Evolutionary conservation across 345 rosid species (phyloP), one percentile per base, ranked within the genome.

Genomic region (Pugionium dolabratum): DNA sequence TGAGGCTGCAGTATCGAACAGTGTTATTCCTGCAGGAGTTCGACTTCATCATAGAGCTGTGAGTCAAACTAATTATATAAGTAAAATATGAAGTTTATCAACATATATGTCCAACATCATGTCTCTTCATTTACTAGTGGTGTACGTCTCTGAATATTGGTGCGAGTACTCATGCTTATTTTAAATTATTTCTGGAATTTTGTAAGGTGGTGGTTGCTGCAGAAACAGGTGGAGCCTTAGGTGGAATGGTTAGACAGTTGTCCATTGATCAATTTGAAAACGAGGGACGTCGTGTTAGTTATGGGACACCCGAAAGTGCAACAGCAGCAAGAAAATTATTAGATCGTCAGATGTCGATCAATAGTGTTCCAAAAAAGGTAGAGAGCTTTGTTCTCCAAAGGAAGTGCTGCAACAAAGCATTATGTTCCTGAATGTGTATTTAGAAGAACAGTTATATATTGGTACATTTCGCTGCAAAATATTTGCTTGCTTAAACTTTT

Each of bases 191-290:
- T 43, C 44, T 77, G n/a, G 42, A 6, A 32, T 9, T 51, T 78
- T 79, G 83, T 66, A 11, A 66, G 96, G 96, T 89, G 28, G 93
- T 89, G 75, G 79, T 89, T 66, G 89, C 96, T 61, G 86, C 93
- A 60, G 93, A 89, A 80, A 83, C 96, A 46, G 84, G 86, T 76
- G 96, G 92, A 54, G 90, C 88, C 58, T 79, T 89, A 69, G 93
- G 96, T 55, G 90, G 96, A 63, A 80, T 86, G 88, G 90, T 89
- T 42, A 80, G 92, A 70, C 90, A 80, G 73, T 83, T 86, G 73
- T 86, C 96, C 7, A 85, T 86, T 33, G 93, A 89, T 71, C 96
- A 89, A 72, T 89, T 89, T 76, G 96, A 89, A 82, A 86, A 86
- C 75, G 96, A 89, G 75, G 90, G 90, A 66, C 79, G 93, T 62